A percentile compares a stretch with the other conserved stretches of the same genome.
These are phyloP conservation scores for Candida tibetensis DNA, from an alignment of 805 yeast genomes.

Conservation along the genomic window DNA sequence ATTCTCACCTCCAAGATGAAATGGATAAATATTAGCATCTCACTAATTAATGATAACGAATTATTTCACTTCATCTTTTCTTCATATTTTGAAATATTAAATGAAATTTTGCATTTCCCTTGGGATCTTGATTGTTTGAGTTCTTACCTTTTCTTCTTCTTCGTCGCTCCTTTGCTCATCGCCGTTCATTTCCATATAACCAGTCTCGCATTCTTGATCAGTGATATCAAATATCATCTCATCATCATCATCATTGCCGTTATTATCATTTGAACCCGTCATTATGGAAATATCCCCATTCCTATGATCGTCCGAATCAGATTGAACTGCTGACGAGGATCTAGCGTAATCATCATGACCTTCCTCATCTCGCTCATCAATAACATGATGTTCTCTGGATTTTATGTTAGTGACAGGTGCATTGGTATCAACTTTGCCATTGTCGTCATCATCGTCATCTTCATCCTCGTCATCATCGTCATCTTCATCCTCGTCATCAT, in stretches of 20 bases:
- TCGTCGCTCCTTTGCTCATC: too few species aligned
- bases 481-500: slow-evolving; percentile 36
- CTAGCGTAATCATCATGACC: background rate
- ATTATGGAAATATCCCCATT: too few species aligned
- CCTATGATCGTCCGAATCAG: background rate
- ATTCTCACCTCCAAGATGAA: too few species aligned
- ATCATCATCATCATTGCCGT: slow-evolving; percentile 8
- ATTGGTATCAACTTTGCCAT: slow-evolving; percentile 8
- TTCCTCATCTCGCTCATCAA: slow-evolving; percentile 2
- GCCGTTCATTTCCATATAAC: background rate
- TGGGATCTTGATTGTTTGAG: too few species aligned
- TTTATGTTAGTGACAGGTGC: background rate
- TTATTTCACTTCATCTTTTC: too few species aligned
- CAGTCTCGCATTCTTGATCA: slow-evolving; percentile 12
- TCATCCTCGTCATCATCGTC: slow-evolving; percentile 22
- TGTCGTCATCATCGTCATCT: slow-evolving; percentile 11
- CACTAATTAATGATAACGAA: too few species aligned
- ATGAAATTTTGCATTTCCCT: too few species aligned
- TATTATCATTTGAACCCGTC: background rate
- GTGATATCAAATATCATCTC: slow-evolving; percentile 24
- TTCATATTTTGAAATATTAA: too few species aligned
- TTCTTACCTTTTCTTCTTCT: too few species aligned
- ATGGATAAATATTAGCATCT: too few species aligned
- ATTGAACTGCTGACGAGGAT: background rate
- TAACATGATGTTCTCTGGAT: slow-evolving; percentile 4